A percentile compares a stretch with the other conserved stretches of the same genome.
Evolutionary conservation across 2,329 filamentous ascomycete species (phyloP).

Genomic region (Cytospora piceae): DNA sequence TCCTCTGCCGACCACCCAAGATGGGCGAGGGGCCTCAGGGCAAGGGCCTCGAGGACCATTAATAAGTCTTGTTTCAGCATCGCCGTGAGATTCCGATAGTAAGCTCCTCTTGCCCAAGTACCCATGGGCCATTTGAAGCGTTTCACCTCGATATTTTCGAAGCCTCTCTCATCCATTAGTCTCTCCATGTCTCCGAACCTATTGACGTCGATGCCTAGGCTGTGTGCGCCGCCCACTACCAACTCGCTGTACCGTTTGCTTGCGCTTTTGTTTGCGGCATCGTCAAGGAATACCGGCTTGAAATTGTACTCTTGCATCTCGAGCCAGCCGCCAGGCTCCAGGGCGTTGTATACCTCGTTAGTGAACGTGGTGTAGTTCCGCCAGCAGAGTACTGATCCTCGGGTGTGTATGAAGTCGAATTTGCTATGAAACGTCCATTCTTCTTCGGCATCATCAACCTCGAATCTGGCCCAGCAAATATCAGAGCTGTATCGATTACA

Average conservation of each 20-base stretch:
- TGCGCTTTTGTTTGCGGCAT: conserved; percentile 30
- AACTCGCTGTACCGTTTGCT: conserved; percentile 32
- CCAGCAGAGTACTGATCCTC: conserved; percentile 31
- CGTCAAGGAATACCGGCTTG: conserved; percentile 29
- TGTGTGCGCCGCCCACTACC: conserved; percentile 26
- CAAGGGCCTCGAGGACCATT: conserved; percentile 27
- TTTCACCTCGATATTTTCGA: conserved; percentile 35
- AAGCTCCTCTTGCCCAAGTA: conserved; percentile 35
- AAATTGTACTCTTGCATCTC: conserved; percentile 35
- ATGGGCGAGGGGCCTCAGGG: conserved; percentile 17
- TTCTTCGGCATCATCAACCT: conserved; percentile 35
- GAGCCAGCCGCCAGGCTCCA: conserved; percentile 34
- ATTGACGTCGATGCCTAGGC: conserved; percentile 6
- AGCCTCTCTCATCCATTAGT: conserved; percentile 27
- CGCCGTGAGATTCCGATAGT: conserved; percentile 34
- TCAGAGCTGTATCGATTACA: background rate
- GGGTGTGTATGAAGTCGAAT: conserved; percentile 35
- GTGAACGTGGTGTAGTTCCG: conserved; percentile 28
- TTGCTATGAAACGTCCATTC: conserved; percentile 32
- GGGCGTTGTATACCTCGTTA: conserved; percentile 28
- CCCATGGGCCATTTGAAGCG: conserved; percentile 35
- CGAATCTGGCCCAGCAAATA: conserved; percentile 37
- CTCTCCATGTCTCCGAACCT: conserved; percentile 7
- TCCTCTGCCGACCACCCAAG: conserved; percentile 28
- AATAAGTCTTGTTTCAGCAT: conserved; percentile 29